phyloP scores from a whole-genome alignment of 768 basidiomycete genomes.

The Agrocybe chaxingu region DNA sequence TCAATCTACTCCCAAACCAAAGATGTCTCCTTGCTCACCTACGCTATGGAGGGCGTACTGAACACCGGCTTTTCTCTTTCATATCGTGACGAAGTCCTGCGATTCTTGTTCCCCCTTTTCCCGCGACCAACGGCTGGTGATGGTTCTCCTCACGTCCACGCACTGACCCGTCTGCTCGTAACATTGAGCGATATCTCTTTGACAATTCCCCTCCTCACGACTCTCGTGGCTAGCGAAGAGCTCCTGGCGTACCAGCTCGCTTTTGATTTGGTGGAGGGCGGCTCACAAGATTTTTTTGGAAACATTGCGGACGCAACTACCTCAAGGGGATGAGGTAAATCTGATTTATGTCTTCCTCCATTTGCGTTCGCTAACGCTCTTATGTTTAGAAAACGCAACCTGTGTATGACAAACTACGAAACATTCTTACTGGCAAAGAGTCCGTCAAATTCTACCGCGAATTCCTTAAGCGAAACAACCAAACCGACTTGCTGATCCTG shows the following conservation, averaged over 20 bases:
- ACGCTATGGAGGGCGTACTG: slow-evolving; percentile 89
- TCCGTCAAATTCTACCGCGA: slow-evolving; percentile 92
- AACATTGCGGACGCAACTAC: slow-evolving; percentile 64
- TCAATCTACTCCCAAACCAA: slow-evolving; percentile 68
- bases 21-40: slow-evolving; percentile 80
- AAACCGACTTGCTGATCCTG: slow-evolving; percentile 86
- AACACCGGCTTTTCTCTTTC: slow-evolving; percentile 86
- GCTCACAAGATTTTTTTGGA: slow-evolving; percentile 92
- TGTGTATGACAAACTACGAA: slow-evolving; percentile 71
- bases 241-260: slow-evolving; percentile 92
- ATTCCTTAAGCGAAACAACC: slow-evolving; percentile 93
- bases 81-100: slow-evolving; percentile 79
- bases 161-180: slow-evolving; percentile 86
- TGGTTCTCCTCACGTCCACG: slow-evolving; percentile 72
- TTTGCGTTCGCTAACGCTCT: not conserved
- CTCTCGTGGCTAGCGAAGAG: slow-evolving; percentile 66
- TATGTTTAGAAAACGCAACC: slow-evolving; percentile 50
- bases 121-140: slow-evolving; percentile 68
- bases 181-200: slow-evolving; percentile 81
- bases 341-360: not conserved
- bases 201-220: slow-evolving; percentile 69
- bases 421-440: slow-evolving; percentile 86
- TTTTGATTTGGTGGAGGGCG: slow-evolving; percentile 94
- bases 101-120: slow-evolving; percentile 84
- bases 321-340: slow-evolving; percentile 63